These are phyloP conservation scores for Chrysopogon serrulatus DNA, from an alignment of 176 grass and related monocot species.

Conservation along the genomic window DNA sequence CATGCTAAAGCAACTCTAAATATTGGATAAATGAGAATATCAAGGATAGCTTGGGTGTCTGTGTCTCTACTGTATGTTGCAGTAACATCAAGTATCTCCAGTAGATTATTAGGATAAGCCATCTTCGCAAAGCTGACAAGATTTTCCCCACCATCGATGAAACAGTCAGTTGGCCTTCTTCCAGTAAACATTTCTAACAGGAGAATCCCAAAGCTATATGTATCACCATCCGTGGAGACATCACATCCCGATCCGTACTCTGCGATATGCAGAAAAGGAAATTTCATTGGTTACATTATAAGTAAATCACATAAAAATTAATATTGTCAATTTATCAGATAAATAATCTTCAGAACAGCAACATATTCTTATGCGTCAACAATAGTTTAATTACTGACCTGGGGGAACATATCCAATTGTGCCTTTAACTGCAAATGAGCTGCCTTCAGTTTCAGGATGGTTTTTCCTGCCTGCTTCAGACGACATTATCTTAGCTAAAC, in stretches of 20 bases:
- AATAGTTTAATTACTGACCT: conserved; percentile 3
- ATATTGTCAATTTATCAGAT: neutral
- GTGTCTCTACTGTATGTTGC: neutral
- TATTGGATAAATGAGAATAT: neutral
- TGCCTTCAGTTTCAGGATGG: neutral
- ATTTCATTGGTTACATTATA: neutral
- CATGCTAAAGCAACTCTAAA: conserved; percentile 5
- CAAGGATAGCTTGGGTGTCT: neutral
- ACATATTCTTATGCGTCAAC: neutral
- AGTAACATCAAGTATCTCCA: conserved; percentile 22
- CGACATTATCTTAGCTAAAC: conserved; percentile 34
- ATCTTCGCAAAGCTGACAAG: conserved; percentile 25
- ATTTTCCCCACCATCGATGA: neutral
- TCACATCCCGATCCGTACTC: conserved; percentile 37
- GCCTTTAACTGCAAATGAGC: conserved; percentile 36
- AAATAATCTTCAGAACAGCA: neutral
- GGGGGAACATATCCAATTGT: conserved; percentile 50
- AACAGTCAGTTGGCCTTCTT: conserved; percentile 31
- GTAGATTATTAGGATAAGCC: conserved; percentile 22
- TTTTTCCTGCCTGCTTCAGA: neutral
- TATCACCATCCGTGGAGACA: conserved; percentile 31
- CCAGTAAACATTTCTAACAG: conserved; percentile 47
- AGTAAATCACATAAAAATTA: neutral
- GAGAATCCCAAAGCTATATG: conserved; percentile 44
- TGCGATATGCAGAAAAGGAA: neutral